Percentiles rank a stretch among this genome's conserved stretches.
Evolutionary conservation across 805 yeast species (phyloP).

Genomic region (Metschnikowia kunwiensis): DNA sequence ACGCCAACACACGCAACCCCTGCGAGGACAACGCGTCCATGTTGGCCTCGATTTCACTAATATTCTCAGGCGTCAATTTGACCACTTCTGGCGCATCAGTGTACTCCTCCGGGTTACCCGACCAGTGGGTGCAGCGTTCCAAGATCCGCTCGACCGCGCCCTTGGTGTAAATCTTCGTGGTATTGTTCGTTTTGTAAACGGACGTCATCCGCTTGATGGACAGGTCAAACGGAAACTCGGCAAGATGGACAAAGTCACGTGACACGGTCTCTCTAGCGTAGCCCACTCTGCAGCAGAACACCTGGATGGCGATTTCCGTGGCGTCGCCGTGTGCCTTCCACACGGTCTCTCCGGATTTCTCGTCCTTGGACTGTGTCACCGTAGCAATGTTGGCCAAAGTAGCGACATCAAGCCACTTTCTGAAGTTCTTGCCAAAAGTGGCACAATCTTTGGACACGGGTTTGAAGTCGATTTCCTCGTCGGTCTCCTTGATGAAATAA

Average conservation of each 20-base stretch:
- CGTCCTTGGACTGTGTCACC: slow-evolving; percentile 48
- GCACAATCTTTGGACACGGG: slow-evolving; percentile 18
- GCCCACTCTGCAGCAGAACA: slow-evolving; percentile 19
- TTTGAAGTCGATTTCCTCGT: slow-evolving; percentile 35
- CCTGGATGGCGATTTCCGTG: slow-evolving; percentile 22
- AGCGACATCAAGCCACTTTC: slow-evolving; percentile 60
- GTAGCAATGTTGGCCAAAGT: slow-evolving; percentile 79
- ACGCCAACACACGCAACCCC: slow-evolving; percentile 22
- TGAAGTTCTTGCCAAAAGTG: slow-evolving; percentile 29
- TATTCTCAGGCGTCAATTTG: slow-evolving; percentile 18
- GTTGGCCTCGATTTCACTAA: slow-evolving; percentile 15
- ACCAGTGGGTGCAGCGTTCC: slow-evolving; percentile 18
- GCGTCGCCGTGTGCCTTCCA: slow-evolving; percentile 24
- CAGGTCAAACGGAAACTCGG: slow-evolving; percentile 20
- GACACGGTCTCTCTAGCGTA: slow-evolving; percentile 26
- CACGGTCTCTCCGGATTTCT: slow-evolving; percentile 35
- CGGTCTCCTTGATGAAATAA: slow-evolving; percentile 30
- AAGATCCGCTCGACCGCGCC: slow-evolving; percentile 22
- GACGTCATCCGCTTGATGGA: slow-evolving; percentile 21
- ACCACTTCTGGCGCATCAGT: slow-evolving; percentile 16
- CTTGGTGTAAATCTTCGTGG: slow-evolving; percentile 16
- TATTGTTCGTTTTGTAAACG: slow-evolving; percentile 14
- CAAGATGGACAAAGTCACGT: slow-evolving; percentile 12
- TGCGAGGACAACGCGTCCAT: slow-evolving; percentile 21
- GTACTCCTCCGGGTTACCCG: slow-evolving; percentile 18